Percentiles rank a stretch among this genome's conserved stretches.
Conservation (phyloP, 768 basidiomycete species). For the Tylopilus balloui region DNA sequence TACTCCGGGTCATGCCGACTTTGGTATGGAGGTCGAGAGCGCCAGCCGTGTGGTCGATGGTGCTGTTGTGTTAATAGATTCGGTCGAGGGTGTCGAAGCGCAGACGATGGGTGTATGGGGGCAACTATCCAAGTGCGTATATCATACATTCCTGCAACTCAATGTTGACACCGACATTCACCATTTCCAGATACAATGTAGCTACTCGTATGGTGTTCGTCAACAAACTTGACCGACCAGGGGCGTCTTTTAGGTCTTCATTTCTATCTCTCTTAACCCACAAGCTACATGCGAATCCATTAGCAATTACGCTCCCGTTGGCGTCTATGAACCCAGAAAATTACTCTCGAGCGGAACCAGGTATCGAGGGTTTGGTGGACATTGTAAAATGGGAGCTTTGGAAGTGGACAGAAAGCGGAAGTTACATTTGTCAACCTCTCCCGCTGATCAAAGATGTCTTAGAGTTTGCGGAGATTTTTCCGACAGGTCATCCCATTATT, state of each 20-base stretch:
- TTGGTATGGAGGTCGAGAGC: constrained; percentile 96
- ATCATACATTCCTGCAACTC: constrained; percentile 11
- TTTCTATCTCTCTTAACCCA: constrained; percentile 69
- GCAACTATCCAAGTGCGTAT: constrained; percentile 74
- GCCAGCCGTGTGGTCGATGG: constrained; percentile 89
- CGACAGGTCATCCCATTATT: constrained; percentile 60
- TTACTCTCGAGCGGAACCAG: constrained; percentile 73
- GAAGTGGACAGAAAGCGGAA: constrained; percentile 61
- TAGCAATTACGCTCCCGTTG: constrained; percentile 66
- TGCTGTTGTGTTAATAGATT: constrained; percentile 83
- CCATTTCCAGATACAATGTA: constrained; percentile 63
- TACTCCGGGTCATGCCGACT: constrained; percentile 90
- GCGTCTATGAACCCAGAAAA: constrained; percentile 67
- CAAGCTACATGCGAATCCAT: constrained; percentile 70
- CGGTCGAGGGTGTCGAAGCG: constrained; percentile 87
- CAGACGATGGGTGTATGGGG: constrained; percentile 89
- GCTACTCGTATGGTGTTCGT: constrained; percentile 73
- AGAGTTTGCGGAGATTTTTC: constrained; percentile 41
- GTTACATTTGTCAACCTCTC: constrained; percentile 40
- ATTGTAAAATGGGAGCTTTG: constrained; percentile 81
- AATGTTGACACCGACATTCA: constrained; percentile 2
- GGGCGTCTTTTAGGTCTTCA: constrained; percentile 73
- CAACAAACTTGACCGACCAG: constrained; percentile 86
- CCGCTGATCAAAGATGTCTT: constrained; percentile 49
- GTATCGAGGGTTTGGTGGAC: constrained; percentile 80